These are phyloP conservation scores for Guadua angustifolia DNA, from an alignment of 176 grass and related monocot species.

Conservation along the genomic window DNA sequence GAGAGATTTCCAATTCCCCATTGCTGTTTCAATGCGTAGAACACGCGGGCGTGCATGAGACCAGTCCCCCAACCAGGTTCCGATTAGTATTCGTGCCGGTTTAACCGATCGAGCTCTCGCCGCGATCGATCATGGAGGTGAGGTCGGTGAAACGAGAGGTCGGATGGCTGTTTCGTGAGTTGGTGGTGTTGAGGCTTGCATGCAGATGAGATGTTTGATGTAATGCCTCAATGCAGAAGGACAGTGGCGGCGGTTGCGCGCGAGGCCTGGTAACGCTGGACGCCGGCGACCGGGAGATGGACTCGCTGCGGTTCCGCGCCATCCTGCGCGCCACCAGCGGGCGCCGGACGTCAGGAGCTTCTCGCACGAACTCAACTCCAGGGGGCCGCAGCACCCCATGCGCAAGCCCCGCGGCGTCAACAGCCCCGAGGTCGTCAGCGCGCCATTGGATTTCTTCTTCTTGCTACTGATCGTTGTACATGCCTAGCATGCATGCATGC, in stretches of 20 bases:
- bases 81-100: not conserved
- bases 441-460: not conserved
- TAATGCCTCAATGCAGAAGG: conserved; percentile 34
- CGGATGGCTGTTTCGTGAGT: too few relatives aligned
- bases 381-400: conserved; percentile 45
- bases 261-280: conserved; percentile 42
- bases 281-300: conserved; percentile 64
- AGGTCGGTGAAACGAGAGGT: not conserved
- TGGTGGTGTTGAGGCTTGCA: not conserved
- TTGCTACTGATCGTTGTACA: not conserved
- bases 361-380: conserved; percentile 82
- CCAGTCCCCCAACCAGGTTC: not conserved
- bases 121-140: conserved; percentile 48
- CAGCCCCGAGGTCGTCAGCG: not conserved
- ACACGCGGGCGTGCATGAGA: not conserved
- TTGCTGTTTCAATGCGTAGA: not conserved
- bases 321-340: conserved; percentile 56
- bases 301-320: conserved; percentile 89
- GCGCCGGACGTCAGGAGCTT: conserved; percentile 79
- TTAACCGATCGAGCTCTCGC: not conserved
- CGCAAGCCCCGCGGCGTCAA: conserved; percentile 48
- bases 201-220: conserved; percentile 11
- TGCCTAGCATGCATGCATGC: not conserved
- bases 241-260: conserved; percentile 23
- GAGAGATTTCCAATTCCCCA: not conserved